A percentile compares a stretch with the other conserved stretches of the same genome.
phyloP scores from a whole-genome alignment of 345 rosid genomes.

The Gossypium thurberi region DNA sequence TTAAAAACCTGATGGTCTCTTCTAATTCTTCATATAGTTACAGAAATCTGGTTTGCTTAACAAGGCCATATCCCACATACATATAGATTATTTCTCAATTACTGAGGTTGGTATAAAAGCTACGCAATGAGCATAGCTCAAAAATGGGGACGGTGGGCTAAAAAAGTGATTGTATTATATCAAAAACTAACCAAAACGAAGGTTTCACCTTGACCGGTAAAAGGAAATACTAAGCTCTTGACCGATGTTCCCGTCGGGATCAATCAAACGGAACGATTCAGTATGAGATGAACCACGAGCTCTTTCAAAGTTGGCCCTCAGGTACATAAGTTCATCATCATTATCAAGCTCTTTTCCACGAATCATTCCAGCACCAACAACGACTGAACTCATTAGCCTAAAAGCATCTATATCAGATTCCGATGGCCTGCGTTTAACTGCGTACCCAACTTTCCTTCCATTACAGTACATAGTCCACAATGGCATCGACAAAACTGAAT shows the following conservation, averaged over 20 bases:
- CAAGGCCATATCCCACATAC: neutral
- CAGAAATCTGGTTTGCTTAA: neutral
- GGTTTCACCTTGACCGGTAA: constrained; percentile 27
- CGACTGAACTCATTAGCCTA: constrained; percentile 40
- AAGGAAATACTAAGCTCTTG: constrained; percentile 74
- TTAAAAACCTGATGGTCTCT: neutral
- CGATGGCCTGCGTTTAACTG: constrained; percentile 40
- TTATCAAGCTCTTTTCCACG: constrained; percentile 33
- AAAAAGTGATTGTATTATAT: neutral
- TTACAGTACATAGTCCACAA: constrained; percentile 61
- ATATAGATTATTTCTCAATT: neutral
- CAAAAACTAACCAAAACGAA: neutral
- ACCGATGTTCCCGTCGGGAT: constrained; percentile 57
- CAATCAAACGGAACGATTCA: constrained; percentile 67
- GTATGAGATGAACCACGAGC: constrained; percentile 40
- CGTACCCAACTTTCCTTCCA: constrained; percentile 66
- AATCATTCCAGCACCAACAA: constrained; percentile 56
- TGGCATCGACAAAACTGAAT: constrained; percentile 31
- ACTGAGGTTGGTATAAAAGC: neutral
- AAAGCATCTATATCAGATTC: constrained; percentile 42
- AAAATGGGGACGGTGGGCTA: neutral
- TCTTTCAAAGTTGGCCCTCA: constrained; percentile 53
- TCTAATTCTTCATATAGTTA: neutral
- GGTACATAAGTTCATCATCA: constrained; percentile 53
- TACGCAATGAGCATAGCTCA: neutral